Conservation (phyloP, 495 filamentous ascomycete species). For the Aspergillus asperescens region DNA sequence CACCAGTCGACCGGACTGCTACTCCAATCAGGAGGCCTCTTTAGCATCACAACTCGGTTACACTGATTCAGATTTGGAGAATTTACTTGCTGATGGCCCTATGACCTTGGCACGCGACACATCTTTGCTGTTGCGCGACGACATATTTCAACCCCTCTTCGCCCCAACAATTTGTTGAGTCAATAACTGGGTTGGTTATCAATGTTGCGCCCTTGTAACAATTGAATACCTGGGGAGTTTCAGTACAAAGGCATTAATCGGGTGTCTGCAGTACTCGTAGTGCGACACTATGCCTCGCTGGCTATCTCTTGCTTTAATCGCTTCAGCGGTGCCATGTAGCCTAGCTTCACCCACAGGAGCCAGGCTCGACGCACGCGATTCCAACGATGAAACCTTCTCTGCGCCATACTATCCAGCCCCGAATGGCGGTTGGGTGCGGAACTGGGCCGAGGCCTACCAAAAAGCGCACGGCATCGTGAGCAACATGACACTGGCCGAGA, state of each 20-base stretch:
- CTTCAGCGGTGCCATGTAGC: background rate
- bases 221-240: background rate
- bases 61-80: background rate
- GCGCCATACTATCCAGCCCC: conserved; percentile 82
- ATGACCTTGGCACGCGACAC: conserved; percentile 3
- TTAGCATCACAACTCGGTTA: background rate
- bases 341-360: background rate
- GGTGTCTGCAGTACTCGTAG: background rate
- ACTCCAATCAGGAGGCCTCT: background rate
- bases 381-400: conserved; percentile 22
- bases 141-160: conserved; percentile 1
- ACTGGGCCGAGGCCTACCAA: conserved; percentile 75
- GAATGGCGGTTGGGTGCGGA: conserved; percentile 61
- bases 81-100: background rate
- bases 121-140: background rate
- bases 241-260: background rate
- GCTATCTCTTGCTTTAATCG: background rate
- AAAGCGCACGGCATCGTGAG: conserved; percentile 76
- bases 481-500: conserved; percentile 84
- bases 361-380: background rate
- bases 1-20: background rate
- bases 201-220: background rate
- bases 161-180: background rate
- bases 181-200: background rate
- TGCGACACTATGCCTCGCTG: background rate